phyloP scores from a whole-genome alignment of 1,284 basidiomycete species.

The Fistulinella cinereoalba region DNA sequence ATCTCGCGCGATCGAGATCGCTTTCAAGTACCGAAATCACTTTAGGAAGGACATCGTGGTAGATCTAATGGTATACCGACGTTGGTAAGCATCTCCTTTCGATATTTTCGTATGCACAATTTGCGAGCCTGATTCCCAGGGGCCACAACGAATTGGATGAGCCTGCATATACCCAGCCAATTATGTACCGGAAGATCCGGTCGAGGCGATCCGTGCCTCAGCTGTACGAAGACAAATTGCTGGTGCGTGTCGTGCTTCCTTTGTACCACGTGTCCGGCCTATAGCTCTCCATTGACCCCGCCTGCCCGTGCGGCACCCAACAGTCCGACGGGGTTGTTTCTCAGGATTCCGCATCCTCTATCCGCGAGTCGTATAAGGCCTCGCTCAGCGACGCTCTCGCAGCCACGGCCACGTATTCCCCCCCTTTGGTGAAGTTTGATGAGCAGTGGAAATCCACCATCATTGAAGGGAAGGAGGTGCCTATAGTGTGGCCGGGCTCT shows the following conservation, averaged over 20 bases:
- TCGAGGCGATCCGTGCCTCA: constrained; percentile 74
- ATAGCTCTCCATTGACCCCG: neutral
- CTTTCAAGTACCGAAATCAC: constrained; percentile 79
- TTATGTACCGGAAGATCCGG: constrained; percentile 86
- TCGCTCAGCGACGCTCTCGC: constrained; percentile 61
- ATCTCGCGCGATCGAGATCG: constrained; percentile 71
- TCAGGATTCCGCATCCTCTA: constrained; percentile 43
- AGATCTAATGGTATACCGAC: constrained; percentile 83
- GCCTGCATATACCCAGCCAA: constrained; percentile 85
- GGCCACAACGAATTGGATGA: constrained; percentile 92
- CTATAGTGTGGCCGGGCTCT: constrained; percentile 70
- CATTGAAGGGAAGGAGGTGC: constrained; percentile 20
- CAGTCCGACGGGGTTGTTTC: constrained; percentile 59
- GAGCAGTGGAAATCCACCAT: constrained; percentile 54
- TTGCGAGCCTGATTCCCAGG: constrained; percentile 30
- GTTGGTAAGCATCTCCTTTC: constrained; percentile 51
- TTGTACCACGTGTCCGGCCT: neutral
- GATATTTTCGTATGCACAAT: neutral
- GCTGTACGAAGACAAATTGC: constrained; percentile 76
- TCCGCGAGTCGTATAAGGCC: constrained; percentile 58
- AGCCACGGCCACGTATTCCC: constrained; percentile 46
- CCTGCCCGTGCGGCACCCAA: neutral
- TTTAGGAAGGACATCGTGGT: constrained; percentile 88
- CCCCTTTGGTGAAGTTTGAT: constrained; percentile 53
- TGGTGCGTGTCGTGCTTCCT: constrained; percentile 45